A percentile compares a stretch with the other conserved stretches of the same genome.
These are phyloP conservation scores for Fusarium miscanthi DNA, from an alignment of 2,329 filamentous ascomycete genomes.

Conservation along the genomic window DNA sequence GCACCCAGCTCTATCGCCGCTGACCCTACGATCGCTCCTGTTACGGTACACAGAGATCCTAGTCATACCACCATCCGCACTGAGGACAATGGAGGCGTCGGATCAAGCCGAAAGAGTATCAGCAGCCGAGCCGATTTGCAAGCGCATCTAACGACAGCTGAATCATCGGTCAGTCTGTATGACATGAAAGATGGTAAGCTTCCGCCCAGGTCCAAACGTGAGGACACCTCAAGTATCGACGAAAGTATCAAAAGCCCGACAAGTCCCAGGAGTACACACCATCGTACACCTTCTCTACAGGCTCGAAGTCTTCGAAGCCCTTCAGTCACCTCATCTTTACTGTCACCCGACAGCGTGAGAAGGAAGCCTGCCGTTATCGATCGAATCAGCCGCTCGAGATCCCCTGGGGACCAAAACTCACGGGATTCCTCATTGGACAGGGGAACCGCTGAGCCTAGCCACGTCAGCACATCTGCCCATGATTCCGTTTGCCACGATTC, in stretches of 20 bases:
- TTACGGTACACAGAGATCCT: slow-evolving; percentile 62
- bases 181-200: slow-evolving; percentile 53
- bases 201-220: slow-evolving; percentile 51
- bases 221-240: slow-evolving; percentile 59
- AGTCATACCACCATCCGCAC: slow-evolving; percentile 55
- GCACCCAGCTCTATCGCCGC: slow-evolving; percentile 56
- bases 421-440: slow-evolving; percentile 70
- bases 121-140: slow-evolving; percentile 56
- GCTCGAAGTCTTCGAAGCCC: slow-evolving; percentile 49
- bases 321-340: slow-evolving; percentile 51
- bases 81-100: slow-evolving; percentile 57
- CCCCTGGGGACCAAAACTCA: slow-evolving; percentile 58
- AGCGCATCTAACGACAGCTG: slow-evolving; percentile 49
- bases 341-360: slow-evolving; percentile 53
- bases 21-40: slow-evolving; percentile 60
- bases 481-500: slow-evolving; percentile 68
- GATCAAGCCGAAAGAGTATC: slow-evolving; percentile 55
- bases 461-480: slow-evolving; percentile 68
- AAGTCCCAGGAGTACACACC: slow-evolving; percentile 55
- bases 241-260: slow-evolving; percentile 60
- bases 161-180: slow-evolving; percentile 53
- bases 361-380: slow-evolving; percentile 65
- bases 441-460: slow-evolving; percentile 66
- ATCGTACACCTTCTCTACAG: slow-evolving; percentile 51
- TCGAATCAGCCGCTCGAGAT: slow-evolving; percentile 62